Evolutionary conservation across 176 grass and related monocot species (phyloP).

Genomic region (Saccharum officinarum): DNA sequence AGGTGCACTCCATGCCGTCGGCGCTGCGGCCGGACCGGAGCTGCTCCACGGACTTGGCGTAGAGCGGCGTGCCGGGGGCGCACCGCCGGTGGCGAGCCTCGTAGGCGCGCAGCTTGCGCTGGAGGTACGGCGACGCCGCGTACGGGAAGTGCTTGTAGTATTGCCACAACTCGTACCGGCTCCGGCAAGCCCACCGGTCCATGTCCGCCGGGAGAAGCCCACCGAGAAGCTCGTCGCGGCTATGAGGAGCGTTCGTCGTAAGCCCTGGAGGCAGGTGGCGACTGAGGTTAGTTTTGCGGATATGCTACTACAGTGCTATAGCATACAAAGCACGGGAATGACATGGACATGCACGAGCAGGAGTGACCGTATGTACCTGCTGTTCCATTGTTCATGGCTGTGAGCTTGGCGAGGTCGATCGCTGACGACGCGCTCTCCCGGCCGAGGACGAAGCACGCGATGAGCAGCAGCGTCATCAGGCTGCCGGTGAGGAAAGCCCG

Average conservation of each 20-base stretch:
- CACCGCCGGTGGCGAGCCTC: constrained; percentile 58
- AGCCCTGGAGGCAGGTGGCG: too few relatives aligned
- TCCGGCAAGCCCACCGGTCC: constrained; percentile 36
- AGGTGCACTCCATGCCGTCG: constrained; percentile 30
- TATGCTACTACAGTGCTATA: too few relatives aligned
- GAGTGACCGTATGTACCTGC: not conserved
- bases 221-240: constrained; percentile 42
- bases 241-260: too few relatives aligned
- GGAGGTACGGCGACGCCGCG: constrained; percentile 42
- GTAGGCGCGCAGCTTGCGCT: constrained; percentile 47
- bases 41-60: constrained; percentile 31
- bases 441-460: constrained; percentile 19
- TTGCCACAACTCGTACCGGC: constrained; percentile 21
- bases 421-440: not conserved
- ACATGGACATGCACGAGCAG: too few relatives aligned
- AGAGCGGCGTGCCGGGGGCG: constrained; percentile 49
- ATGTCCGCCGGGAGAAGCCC: constrained; percentile 25
- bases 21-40: constrained; percentile 38
- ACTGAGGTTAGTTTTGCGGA: too few relatives aligned
- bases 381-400: not conserved
- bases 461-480: constrained; percentile 13
- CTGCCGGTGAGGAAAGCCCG: not conserved
- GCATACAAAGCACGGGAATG: too few relatives aligned
- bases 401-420: not conserved
- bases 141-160: constrained; percentile 43